These are phyloP conservation scores for Cerrena zonata DNA, from an alignment of 1,284 basidiomycete species.

Conservation along the genomic window DNA sequence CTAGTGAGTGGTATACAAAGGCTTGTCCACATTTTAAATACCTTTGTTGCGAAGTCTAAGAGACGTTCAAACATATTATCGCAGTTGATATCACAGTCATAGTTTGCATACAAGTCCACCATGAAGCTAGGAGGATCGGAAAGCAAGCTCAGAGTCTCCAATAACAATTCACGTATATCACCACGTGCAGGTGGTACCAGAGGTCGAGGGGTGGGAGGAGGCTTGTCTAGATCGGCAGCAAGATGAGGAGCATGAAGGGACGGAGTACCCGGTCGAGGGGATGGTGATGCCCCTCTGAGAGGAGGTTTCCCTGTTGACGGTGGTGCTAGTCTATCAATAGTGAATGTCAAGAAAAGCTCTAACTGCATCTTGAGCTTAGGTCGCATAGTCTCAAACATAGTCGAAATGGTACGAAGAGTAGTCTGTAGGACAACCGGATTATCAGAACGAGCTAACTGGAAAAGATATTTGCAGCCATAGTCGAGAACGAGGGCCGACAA, in stretches of 20 bases:
- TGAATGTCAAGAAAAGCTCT: constrained; percentile 91
- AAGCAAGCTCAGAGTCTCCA: constrained; percentile 84
- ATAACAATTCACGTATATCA: constrained; percentile 83
- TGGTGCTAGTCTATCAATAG: constrained; percentile 82
- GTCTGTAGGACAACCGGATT: constrained; percentile 75
- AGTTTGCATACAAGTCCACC: constrained; percentile 93
- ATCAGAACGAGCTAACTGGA: constrained; percentile 89
- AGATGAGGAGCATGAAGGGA: constrained; percentile 40
- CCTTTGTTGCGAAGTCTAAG: constrained; percentile 86
- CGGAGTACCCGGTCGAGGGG: constrained; percentile 56
- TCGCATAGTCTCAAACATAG: constrained; percentile 85
- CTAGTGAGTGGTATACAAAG: background rate
- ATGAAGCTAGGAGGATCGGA: constrained; percentile 82
- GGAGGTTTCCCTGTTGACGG: constrained; percentile 31
- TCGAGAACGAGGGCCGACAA: constrained; percentile 74
- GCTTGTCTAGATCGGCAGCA: constrained; percentile 44
- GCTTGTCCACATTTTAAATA: constrained; percentile 22
- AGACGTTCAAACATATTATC: constrained; percentile 93
- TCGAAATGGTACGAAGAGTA: constrained; percentile 80
- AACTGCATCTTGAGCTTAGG: constrained; percentile 91
- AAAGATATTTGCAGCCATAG: constrained; percentile 91
- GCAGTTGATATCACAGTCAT: constrained; percentile 94
- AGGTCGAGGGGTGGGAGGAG: constrained; percentile 49
- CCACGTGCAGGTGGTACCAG: constrained; percentile 75
- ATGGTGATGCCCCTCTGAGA: constrained; percentile 15